Base-by-base conservation (phyloP, 495 filamentous ascomycete genomes). In the Lophiostoma macrostomum region DNA sequence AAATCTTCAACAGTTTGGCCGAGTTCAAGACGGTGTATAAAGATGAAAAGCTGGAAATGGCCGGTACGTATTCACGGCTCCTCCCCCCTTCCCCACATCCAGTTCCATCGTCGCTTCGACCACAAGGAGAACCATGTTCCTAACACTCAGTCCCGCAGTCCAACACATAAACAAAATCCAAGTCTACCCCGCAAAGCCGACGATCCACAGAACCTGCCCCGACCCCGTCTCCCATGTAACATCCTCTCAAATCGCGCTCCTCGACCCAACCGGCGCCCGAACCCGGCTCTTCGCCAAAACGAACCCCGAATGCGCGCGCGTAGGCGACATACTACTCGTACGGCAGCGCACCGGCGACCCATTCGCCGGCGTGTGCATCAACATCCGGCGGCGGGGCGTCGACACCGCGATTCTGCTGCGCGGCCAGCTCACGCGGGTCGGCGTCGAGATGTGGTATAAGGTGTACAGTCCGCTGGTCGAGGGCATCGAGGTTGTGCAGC, bases 361-460 rank as follows among this genome's bases (percentile, higher is more conserved):
- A 0, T 96, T 96, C 69, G 77, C 89, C 12, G 93, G 93, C 24
- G 87, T 94, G 10, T 85, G 84, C 56, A 68, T 99, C 61, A 86
- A 83, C 60, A 91, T 97, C 65, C 83, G 90, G 23, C 76, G 90
- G 29, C 79, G 80, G 5, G 91, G 90, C 55, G 77, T 94, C 20
- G 93, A 99, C 68, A 91, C 88, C 5, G 85, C 83, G 1, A 80
- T 97, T 35, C 69, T 96, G 54, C 75, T 99, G 45, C 77, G 93
- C 22, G 91, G 90, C 63, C 80, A 91, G 58, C 68, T 99, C 46
- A 84, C 82, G 35, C 77, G 85, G 46, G 80, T 93, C 5, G 87
- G 88, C 38, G 90, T 96, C n/a, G 93, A 99, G 80, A 90, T 96
- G 88, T 96, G 88, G 80, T 88, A 84, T 66, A 99, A 97, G 79